Conservation (phyloP, 1,284 basidiomycete genomes). For the Thelephora terrestris region DNA sequence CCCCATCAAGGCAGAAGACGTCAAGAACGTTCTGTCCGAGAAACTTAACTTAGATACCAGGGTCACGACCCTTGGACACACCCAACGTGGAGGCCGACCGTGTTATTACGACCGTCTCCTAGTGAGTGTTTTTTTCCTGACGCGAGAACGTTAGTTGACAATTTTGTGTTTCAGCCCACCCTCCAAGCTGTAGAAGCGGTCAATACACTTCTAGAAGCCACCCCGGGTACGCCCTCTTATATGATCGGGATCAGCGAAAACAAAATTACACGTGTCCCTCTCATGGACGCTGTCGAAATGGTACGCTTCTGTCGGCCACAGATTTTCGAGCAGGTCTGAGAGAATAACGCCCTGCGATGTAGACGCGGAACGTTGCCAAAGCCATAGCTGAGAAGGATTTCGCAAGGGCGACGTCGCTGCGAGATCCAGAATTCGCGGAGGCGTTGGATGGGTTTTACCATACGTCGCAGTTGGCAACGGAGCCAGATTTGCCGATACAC, state of each 20-base stretch:
- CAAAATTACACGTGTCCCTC: conserved; percentile 85
- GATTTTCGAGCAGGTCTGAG: not conserved
- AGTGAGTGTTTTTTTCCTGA: conserved; percentile 46
- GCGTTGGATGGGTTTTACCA: conserved; percentile 77
- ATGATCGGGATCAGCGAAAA: conserved; percentile 97
- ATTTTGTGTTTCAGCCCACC: conserved; percentile 58
- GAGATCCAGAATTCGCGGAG: conserved; percentile 90
- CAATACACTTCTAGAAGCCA: conserved; percentile 81
- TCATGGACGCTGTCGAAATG: conserved; percentile 88
- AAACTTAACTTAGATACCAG: conserved; percentile 89
- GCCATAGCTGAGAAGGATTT: conserved; percentile 86
- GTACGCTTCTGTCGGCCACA: conserved; percentile 27
- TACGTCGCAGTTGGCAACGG: conserved; percentile 55
- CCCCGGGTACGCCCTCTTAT: conserved; percentile 87
- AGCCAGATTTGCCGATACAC: conserved; percentile 50
- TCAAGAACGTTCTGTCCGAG: conserved; percentile 84
- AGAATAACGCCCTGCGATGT: conserved; percentile 4
- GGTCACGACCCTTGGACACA: conserved; percentile 97
- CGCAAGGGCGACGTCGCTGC: conserved; percentile 74
- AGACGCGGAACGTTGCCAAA: conserved; percentile 81
- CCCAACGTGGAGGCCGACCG: conserved; percentile 89
- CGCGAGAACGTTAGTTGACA: conserved; percentile 40
- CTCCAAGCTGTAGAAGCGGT: conserved; percentile 94
- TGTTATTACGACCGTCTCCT: conserved; percentile 90
- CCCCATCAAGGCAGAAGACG: conserved; percentile 83